phyloP scores from a whole-genome alignment of 805 yeast genomes.

The Barnettozyma wickerhamii region DNA sequence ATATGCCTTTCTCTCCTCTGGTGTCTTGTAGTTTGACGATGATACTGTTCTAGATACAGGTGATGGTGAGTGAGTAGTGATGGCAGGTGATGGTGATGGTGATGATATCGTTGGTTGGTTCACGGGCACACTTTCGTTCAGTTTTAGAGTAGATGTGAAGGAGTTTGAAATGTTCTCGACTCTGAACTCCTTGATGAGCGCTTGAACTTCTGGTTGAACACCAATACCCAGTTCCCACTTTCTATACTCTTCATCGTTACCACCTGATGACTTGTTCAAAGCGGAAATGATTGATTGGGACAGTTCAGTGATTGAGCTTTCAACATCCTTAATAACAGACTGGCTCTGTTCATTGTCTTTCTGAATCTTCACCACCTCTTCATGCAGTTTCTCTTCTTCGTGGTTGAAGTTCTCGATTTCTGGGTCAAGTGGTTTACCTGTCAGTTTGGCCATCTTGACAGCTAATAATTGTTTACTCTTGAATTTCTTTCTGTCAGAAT shows the following conservation, averaged over 20 bases:
- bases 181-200: conserved; percentile 20
- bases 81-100: conserved; percentile 1
- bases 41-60: conserved; percentile 16
- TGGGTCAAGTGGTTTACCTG: conserved; percentile 60
- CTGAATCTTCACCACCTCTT: conserved; percentile 46
- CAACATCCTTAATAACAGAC: conserved; percentile 62
- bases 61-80: conserved; percentile 5
- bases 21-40: conserved; percentile 30
- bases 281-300: conserved; percentile 34
- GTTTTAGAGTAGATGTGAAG: conserved; percentile 11
- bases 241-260: conserved; percentile 30
- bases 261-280: conserved; percentile 12
- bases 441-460: conserved; percentile 87
- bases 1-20: conserved; percentile 69
- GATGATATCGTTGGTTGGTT: conserved; percentile 3
- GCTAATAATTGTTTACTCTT: conserved; percentile 71
- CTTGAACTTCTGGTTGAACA: conserved; percentile 46
- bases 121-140: conserved; percentile 8
- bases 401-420: conserved; percentile 31
- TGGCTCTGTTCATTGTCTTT: conserved; percentile 53
- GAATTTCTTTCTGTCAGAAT: conserved; percentile 73
- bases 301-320: conserved; percentile 63
- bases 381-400: conserved; percentile 37
- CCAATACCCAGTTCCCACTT: conserved; percentile 86
- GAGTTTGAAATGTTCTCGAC: conserved; percentile 18